Evolutionary conservation across 805 yeast species (phyloP).

Genomic region (Starmerella stigmatis): DNA sequence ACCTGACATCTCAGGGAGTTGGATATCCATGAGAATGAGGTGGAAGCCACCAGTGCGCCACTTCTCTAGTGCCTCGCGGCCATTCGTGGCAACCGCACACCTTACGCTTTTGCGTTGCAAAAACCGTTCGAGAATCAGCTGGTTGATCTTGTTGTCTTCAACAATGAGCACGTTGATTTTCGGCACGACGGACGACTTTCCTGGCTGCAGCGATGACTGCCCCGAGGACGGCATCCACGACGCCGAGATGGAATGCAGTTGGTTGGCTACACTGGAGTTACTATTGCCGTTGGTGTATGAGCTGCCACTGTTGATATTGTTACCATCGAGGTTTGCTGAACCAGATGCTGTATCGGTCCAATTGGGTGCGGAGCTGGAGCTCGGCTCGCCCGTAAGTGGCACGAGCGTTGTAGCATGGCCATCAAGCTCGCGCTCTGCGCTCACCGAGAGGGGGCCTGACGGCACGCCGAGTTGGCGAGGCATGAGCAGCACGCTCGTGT

Average conservation of each 20-base stretch:
- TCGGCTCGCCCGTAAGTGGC: conserved; percentile 4
- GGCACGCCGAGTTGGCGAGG: conserved; percentile 18
- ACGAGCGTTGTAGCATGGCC: conserved; percentile 1
- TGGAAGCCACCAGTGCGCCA: conserved; percentile 95
- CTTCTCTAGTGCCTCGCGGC: conserved; percentile 86
- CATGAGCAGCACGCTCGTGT: conserved; percentile 17
- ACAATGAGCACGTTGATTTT: conserved; percentile 85
- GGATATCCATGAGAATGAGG: conserved; percentile 92
- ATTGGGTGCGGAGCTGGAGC: background rate
- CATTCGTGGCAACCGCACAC: conserved; percentile 80
- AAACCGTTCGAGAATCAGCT: conserved; percentile 80
- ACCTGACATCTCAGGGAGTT: conserved; percentile 91
- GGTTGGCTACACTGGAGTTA: too few relatives aligned
- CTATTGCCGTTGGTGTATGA: background rate
- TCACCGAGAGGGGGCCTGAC: background rate
- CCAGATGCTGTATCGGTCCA: background rate
- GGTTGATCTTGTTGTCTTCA: conserved; percentile 92
- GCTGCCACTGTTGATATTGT: background rate
- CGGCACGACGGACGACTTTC: conserved; percentile 48
- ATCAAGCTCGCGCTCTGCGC: conserved; percentile 3
- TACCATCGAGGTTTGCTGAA: background rate
- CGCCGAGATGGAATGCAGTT: background rate
- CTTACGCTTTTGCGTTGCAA: conserved; percentile 75
- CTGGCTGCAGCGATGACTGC: background rate
- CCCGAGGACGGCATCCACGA: background rate